Percentiles rank a stretch among this genome's conserved stretches.
These are phyloP conservation scores for Podosphaera xanthii DNA, from an alignment of 2,329 filamentous ascomycete genomes.

Conservation along the genomic window DNA sequence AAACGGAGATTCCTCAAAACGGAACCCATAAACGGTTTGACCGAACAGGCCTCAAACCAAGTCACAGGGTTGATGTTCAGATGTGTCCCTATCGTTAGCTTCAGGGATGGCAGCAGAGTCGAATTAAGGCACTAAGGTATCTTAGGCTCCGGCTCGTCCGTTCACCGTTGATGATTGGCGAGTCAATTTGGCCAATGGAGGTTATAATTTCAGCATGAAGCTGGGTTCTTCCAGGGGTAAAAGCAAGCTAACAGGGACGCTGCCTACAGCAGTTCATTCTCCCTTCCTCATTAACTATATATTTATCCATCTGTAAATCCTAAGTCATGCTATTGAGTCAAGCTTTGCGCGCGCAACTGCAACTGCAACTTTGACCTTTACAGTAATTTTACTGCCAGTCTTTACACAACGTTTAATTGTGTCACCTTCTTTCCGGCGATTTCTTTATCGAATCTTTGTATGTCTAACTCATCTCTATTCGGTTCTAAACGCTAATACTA, in stretches of 20 bases:
- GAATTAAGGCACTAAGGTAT: background rate
- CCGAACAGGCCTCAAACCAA: too few species aligned
- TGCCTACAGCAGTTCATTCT: too few species aligned
- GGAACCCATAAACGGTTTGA: too few species aligned
- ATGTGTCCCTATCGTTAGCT: background rate
- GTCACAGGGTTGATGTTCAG: background rate
- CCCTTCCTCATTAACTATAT: too few species aligned
- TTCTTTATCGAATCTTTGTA: background rate
- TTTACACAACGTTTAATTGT: background rate
- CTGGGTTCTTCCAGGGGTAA: background rate
- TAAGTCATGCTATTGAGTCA: background rate
- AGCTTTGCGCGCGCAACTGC: background rate
- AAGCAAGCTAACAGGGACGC: background rate
- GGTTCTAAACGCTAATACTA: background rate
- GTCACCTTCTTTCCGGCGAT: background rate
- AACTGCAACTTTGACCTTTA: background rate
- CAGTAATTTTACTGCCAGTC: background rate
- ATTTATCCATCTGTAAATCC: background rate
- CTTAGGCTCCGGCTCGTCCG: background rate
- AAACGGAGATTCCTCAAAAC: too few species aligned
- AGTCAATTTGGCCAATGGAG: background rate
- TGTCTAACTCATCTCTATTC: background rate
- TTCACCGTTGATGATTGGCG: background rate
- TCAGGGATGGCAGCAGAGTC: background rate
- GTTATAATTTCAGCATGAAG: background rate